Conservation (phyloP, 768 basidiomycete species). For the Hypholoma sublateritium region DNA sequence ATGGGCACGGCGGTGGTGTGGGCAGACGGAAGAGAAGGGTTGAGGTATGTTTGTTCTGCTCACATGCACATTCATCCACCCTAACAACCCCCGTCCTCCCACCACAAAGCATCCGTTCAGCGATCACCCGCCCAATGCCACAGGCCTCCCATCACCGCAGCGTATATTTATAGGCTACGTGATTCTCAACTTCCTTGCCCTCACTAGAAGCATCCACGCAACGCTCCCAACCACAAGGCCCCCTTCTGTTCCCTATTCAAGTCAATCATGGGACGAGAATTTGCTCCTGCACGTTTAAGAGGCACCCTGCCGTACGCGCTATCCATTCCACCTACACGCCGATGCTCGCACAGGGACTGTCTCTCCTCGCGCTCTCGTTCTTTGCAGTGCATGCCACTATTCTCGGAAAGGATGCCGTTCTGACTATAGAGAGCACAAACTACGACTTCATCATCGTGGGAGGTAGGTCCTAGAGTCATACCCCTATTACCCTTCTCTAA, state of each 20-base stretch:
- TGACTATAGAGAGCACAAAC: no score
- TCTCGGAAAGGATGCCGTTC: no score
- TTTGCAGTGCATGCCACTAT: neutral
- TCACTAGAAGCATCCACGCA: no score
- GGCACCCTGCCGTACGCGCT: no score
- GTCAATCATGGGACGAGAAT: no score
- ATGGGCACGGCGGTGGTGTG: constrained; percentile 23
- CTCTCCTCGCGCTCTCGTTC: neutral
- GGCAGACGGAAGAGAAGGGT: neutral
- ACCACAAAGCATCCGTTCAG: neutral
- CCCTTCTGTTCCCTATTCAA: no score
- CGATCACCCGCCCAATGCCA: neutral
- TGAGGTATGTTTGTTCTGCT: no score
- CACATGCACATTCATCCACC: neutral
- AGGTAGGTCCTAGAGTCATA: constrained; percentile 9
- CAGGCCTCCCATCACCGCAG: no score
- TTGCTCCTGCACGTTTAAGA: no score
- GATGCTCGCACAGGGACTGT: neutral
- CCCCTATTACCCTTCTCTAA: neutral
- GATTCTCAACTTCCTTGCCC: no score
- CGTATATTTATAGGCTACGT: no score
- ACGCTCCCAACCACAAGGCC: no score
- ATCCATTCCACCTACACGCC: neutral
- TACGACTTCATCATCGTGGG: constrained; percentile 22
- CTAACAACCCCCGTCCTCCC: neutral